Evolutionary conservation across 495 filamentous ascomycete genomes (phyloP).

Genomic region (Mycothermus thermophilus): DNA sequence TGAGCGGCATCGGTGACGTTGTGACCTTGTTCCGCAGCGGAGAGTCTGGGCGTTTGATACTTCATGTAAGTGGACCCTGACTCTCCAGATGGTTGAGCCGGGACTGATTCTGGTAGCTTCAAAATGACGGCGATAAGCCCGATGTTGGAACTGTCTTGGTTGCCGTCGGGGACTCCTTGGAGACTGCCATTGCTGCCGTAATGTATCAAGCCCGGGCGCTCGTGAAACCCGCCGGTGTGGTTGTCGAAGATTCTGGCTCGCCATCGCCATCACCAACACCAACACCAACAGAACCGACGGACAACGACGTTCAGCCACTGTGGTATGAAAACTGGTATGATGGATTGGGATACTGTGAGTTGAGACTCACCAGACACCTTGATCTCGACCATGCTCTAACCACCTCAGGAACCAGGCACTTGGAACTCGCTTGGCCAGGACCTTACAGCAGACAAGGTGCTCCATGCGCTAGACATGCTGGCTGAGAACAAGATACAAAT

Average conservation of each 20-base stretch:
- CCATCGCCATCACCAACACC: too few relatives aligned
- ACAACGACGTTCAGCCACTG: slow-evolving; percentile 35
- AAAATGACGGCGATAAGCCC: slow-evolving; percentile 47
- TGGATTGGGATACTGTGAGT: slow-evolving; percentile 52
- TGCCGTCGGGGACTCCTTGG: slow-evolving; percentile 60
- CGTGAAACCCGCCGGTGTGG: too few relatives aligned
- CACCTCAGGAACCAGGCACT: slow-evolving; percentile 39
- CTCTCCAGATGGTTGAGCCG: too few relatives aligned
- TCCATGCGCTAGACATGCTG: slow-evolving; percentile 57
- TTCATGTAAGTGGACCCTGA: too few relatives aligned
- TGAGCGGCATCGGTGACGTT: slow-evolving; percentile 64
- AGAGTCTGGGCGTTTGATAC: slow-evolving; percentile 46
- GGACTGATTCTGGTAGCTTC: too few relatives aligned
- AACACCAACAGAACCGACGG: too few relatives aligned
- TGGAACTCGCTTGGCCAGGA: slow-evolving; percentile 87
- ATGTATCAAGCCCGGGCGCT: slow-evolving; percentile 80
- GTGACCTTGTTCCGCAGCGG: slow-evolving; percentile 57
- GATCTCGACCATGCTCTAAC: not conserved
- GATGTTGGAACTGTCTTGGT: slow-evolving; percentile 52
- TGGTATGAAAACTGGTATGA: slow-evolving; percentile 88
- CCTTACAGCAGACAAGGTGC: slow-evolving; percentile 65
- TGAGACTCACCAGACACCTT: not conserved
- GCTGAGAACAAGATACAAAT: slow-evolving; percentile 60
- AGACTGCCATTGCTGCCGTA: slow-evolving; percentile 61
- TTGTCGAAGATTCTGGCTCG: too few relatives aligned